Conservation (phyloP, 202 grass and related monocot species). For the Cymbopogon flexuosus region DNA sequence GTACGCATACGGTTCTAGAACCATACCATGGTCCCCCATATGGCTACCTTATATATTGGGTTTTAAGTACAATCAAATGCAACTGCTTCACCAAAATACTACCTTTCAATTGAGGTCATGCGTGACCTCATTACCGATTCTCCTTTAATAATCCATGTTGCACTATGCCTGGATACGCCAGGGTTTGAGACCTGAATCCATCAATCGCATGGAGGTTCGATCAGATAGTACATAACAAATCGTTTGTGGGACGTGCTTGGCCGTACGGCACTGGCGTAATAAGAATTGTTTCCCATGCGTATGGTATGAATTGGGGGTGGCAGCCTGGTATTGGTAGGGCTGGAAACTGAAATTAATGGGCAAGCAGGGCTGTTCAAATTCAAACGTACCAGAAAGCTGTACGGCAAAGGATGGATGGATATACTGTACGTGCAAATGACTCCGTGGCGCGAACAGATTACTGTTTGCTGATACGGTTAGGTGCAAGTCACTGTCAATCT, state of each 20-base stretch:
- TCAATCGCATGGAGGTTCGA: not conserved
- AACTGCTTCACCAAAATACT: conserved; percentile 8
- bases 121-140: conserved; percentile 35
- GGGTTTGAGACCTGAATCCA: not conserved
- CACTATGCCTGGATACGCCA: not conserved
- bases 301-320: not conserved
- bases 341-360: too few species aligned
- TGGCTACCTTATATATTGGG: not conserved
- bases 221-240: not conserved
- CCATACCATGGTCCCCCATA: conserved; percentile 33
- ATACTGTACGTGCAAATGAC: not conserved
- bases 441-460: not conserved
- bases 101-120: conserved; percentile 38
- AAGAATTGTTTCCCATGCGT: not conserved
- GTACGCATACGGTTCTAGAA: conserved; percentile 22
- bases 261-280: not conserved
- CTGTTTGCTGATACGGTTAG: not conserved
- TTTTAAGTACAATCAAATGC: conserved; percentile 14
- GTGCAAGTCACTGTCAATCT: not conserved
- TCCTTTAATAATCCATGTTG: not conserved
- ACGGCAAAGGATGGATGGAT: not conserved
- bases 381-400: not conserved
- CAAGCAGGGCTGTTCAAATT: not conserved
- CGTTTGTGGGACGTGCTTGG: not conserved
- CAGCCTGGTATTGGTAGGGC: not conserved